A percentile compares a stretch with the other conserved stretches of the same genome.
Conservation (phyloP, 2,329 filamentous ascomycete genomes). For the Aspergillus sp. region DNA sequence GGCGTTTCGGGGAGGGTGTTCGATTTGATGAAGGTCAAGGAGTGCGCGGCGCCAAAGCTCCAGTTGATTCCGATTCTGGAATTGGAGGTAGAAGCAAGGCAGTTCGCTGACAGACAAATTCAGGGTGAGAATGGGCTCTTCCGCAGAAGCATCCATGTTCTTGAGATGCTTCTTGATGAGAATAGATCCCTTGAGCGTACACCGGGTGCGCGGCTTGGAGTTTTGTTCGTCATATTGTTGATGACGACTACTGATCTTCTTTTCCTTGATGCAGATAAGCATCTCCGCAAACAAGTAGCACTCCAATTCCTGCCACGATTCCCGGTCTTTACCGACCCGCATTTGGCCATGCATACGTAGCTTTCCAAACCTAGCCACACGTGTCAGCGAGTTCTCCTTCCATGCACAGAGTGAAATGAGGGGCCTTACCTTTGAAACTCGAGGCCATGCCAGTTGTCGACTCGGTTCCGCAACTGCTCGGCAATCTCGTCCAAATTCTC, state of each 20-base stretch:
- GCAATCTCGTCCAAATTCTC: slow-evolving; percentile 82
- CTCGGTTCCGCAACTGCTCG: slow-evolving; percentile 77
- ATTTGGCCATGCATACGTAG: slow-evolving; percentile 85
- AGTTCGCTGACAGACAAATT: slow-evolving; percentile 89
- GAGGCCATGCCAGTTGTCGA: slow-evolving; percentile 97
- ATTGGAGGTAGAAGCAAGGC: slow-evolving; percentile 90
- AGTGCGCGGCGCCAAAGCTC: slow-evolving; percentile 89
- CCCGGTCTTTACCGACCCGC: slow-evolving; percentile 90
- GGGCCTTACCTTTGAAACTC: slow-evolving; percentile 72
- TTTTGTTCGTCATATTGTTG: slow-evolving; percentile 62
- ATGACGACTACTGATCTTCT: slow-evolving; percentile 60
- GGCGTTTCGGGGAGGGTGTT: slow-evolving; percentile 61
- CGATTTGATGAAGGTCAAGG: slow-evolving; percentile 74
- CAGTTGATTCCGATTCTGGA: slow-evolving; percentile 74
- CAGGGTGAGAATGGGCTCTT: slow-evolving; percentile 83
- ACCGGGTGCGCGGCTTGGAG: slow-evolving; percentile 66
- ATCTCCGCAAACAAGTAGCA: slow-evolving; percentile 98
- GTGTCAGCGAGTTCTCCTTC: slow-evolving; percentile 1
- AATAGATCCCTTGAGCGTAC: slow-evolving; percentile 94
- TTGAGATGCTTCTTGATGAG: slow-evolving; percentile 97
- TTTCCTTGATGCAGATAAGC: slow-evolving; percentile 99
- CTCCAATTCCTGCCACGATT: slow-evolving; percentile 96
- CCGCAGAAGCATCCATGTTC: slow-evolving; percentile 71
- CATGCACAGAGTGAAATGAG: not conserved
- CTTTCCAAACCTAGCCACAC: slow-evolving; percentile 75